These are phyloP conservation scores for Colletotrichum tropicale DNA, from an alignment of 2,329 filamentous ascomycete species.

Conservation along the genomic window DNA sequence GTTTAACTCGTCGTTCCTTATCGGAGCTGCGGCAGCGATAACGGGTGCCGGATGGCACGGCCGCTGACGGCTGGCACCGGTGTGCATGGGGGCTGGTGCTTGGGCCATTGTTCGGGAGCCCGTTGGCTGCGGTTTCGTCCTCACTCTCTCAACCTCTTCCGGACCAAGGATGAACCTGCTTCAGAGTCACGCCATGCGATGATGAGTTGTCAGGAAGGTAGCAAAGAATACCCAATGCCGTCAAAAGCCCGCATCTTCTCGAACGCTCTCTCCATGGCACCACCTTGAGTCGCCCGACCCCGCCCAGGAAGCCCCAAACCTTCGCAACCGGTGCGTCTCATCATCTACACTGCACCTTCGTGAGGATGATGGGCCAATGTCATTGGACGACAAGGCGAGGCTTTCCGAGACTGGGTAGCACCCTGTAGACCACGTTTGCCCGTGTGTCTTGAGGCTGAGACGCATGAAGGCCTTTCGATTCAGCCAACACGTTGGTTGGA, in stretches of 20 bases:
- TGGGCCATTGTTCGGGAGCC: background rate
- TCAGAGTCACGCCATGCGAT: background rate
- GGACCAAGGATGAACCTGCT: background rate
- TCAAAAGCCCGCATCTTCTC: background rate
- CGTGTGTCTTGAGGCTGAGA: background rate
- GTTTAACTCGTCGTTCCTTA: conserved; percentile 15
- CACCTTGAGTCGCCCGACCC: background rate
- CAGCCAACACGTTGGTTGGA: background rate
- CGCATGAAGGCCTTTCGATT: background rate
- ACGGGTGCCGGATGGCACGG: background rate
- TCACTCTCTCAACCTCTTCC: background rate
- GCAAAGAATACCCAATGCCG: background rate
- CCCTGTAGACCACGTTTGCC: background rate
- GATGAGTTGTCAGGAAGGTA: background rate
- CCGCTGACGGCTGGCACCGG: background rate
- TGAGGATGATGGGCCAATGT: background rate
- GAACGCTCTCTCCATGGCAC: background rate
- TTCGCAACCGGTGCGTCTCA: background rate
- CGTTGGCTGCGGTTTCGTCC: background rate
- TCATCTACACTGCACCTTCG: background rate
- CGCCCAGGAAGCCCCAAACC: background rate
- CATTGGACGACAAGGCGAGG: background rate
- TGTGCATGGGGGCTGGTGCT: background rate
- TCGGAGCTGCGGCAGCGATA: conserved; percentile 20
- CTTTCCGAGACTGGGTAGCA: background rate